Evolutionary conservation across 768 basidiomycete species (phyloP).

Genomic region (Tremella fuciformis): DNA sequence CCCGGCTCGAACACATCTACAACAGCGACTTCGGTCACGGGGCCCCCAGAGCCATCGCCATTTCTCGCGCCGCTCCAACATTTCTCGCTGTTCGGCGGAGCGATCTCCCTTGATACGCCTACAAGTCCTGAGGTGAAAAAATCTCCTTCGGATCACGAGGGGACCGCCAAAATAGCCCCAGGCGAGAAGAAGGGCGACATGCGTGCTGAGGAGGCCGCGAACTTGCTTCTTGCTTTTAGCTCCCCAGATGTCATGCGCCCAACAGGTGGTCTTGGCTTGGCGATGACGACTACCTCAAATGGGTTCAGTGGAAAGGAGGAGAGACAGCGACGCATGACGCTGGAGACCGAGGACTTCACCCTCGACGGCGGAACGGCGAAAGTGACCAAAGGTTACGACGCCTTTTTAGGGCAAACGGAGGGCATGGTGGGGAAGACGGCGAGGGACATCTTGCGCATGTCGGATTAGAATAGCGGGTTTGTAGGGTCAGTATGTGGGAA

Average conservation of each 20-base stretch:
- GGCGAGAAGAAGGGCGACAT: slow-evolving; percentile 22
- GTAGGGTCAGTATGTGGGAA: too few species aligned
- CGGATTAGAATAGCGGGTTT: too few species aligned
- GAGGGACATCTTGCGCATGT: slow-evolving; percentile 43
- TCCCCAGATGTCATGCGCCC: slow-evolving; percentile 42
- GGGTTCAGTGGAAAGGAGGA: neutral
- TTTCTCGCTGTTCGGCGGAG: slow-evolving; percentile 42
- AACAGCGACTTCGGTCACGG: slow-evolving; percentile 10
- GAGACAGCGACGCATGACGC: slow-evolving; percentile 19
- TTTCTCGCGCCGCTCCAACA: slow-evolving; percentile 42
- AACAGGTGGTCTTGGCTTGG: neutral
- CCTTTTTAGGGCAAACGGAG: neutral
- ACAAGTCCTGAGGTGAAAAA: slow-evolving; percentile 2
- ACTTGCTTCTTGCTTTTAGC: slow-evolving; percentile 42
- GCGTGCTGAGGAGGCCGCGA: slow-evolving; percentile 42
- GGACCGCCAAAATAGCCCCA: neutral
- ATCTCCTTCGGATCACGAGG: too few species aligned
- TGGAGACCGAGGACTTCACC: slow-evolving; percentile 39
- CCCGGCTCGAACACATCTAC: slow-evolving; percentile 8
- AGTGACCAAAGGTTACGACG: neutral
- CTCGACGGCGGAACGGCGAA: slow-evolving; percentile 26
- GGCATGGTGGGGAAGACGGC: slow-evolving; percentile 42
- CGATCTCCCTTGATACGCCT: slow-evolving; percentile 18
- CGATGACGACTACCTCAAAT: neutral
- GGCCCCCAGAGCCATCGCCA: slow-evolving; percentile 36